Conservation (phyloP, 2,329 filamentous ascomycete genomes). For the Mycosphaerella arachidis region DNA sequence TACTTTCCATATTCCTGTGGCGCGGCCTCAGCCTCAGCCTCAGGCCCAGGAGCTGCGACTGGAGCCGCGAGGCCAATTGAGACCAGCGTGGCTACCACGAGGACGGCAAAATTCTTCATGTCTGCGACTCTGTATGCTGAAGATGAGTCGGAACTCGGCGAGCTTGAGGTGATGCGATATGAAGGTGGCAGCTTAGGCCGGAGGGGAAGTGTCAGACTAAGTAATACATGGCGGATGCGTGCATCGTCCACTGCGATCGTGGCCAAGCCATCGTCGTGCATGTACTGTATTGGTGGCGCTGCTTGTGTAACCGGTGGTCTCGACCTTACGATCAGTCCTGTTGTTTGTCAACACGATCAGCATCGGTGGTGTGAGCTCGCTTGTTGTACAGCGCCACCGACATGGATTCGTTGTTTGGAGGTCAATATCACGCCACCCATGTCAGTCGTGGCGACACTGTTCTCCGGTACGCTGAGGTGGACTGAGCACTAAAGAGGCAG, state of each 20-base stretch:
- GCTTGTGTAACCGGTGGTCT: not conserved
- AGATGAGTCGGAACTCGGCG: too few species aligned
- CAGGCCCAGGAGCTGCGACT: not conserved
- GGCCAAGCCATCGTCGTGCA: not conserved
- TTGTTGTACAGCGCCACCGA: not conserved
- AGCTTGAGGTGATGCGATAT: too few species aligned
- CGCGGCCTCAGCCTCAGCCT: too few species aligned
- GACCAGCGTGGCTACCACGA: conserved; percentile 12
- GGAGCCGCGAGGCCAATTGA: conserved; percentile 11
- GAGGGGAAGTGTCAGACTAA: too few species aligned
- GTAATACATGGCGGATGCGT: too few species aligned
- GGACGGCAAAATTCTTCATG: conserved; percentile 15
- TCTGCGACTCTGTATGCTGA: too few species aligned
- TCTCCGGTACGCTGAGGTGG: not conserved
- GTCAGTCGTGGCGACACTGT: not conserved
- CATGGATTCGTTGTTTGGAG: not conserved
- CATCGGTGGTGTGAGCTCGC: not conserved
- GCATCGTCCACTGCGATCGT: too few species aligned
- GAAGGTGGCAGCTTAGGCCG: too few species aligned
- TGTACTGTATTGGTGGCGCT: not conserved
- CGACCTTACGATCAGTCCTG: not conserved
- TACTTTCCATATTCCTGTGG: too few species aligned
- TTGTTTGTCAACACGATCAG: not conserved
- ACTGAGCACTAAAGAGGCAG: not conserved
- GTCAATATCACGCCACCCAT: not conserved